phyloP scores from a whole-genome alignment of 495 filamentous ascomycete genomes.

The Xylaria sp. region DNA sequence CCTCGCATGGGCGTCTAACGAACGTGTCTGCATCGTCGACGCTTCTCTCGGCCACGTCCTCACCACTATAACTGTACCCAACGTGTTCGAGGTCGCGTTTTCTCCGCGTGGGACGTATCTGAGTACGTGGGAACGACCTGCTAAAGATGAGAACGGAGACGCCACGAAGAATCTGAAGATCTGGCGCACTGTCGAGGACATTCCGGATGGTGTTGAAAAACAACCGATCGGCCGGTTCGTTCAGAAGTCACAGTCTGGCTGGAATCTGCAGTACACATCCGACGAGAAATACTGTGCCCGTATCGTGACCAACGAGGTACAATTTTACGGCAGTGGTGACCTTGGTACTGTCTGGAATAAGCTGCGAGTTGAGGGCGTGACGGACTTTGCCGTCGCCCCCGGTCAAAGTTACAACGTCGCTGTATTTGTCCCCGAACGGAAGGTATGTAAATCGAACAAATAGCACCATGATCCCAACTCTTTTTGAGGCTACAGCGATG shows the following conservation, averaged over 20 bases:
- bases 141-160: conserved; percentile 91
- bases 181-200: conserved; percentile 77
- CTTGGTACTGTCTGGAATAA: conserved; percentile 91
- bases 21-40: conserved; percentile 84
- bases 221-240: conserved; percentile 86
- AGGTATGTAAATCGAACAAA: conserved; percentile 59
- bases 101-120: conserved; percentile 90
- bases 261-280: conserved; percentile 95
- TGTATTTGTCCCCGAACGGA: conserved; percentile 92
- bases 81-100: conserved; percentile 93
- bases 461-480: background rate
- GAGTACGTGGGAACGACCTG: conserved; percentile 94
- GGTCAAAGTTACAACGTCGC: conserved; percentile 89
- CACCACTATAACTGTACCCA: conserved; percentile 73
- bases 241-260: conserved; percentile 92
- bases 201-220: conserved; percentile 63
- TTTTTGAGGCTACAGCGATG: background rate
- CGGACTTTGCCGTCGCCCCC: conserved; percentile 88
- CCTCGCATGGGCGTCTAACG: conserved; percentile 92
- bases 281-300: conserved; percentile 94
- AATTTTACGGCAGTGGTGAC: conserved; percentile 90
- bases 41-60: conserved; percentile 79
- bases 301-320: conserved; percentile 93
- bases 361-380: conserved; percentile 87
- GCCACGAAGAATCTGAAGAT: conserved; percentile 96